A percentile compares a stretch with the other conserved stretches of the same genome.
These are phyloP conservation scores for Neostapfia colusana DNA, from an alignment of 176 grass and related monocot species.

Conservation along the genomic window DNA sequence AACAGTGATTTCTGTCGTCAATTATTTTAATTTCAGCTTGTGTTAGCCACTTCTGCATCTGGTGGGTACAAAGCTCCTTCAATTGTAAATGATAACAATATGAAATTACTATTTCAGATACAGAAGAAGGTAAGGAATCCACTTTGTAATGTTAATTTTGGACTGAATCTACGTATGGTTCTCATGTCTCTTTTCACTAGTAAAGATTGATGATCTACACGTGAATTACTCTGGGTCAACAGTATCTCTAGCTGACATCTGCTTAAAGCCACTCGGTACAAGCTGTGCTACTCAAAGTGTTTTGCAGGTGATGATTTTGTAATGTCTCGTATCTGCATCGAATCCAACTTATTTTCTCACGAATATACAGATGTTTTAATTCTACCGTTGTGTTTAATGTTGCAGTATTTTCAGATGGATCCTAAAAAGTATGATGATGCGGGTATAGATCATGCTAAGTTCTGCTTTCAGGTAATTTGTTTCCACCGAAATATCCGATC, in stretches of 20 bases:
- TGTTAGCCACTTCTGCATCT: conserved; percentile 66
- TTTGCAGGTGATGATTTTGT: conserved; percentile 72
- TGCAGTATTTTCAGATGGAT: conserved; percentile 98
- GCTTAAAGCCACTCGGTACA: conserved; percentile 85
- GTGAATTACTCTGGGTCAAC: conserved; percentile 87
- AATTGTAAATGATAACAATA: conserved; percentile 82
- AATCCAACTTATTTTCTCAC: conserved; percentile 29
- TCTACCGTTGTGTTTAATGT: conserved; percentile 17
- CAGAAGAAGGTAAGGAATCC: conserved; percentile 79
- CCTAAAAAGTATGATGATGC: conserved; percentile 64
- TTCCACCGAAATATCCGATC: conserved; percentile 26
- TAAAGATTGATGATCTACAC: conserved; percentile 79
- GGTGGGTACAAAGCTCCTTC: conserved; percentile 40
- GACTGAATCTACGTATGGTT: conserved; percentile 22
- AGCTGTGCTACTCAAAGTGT: conserved; percentile 96
- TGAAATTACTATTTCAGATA: conserved; percentile 90
- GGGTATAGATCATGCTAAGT: conserved; percentile 76
- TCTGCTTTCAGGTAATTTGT: conserved; percentile 82
- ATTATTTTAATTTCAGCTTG: conserved; percentile 61
- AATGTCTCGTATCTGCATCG: conserved; percentile 2
- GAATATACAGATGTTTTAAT: conserved; percentile 28
- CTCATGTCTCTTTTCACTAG: conserved; percentile 42
- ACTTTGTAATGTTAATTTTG: conserved; percentile 22
- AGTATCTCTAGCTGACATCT: conserved; percentile 80
- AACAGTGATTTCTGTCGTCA: conserved; percentile 3